A percentile compares a stretch with the other conserved stretches of the same genome.
phyloP scores from a whole-genome alignment of 2,329 filamentous ascomycete genomes.

The Coleophoma crateriformis region DNA sequence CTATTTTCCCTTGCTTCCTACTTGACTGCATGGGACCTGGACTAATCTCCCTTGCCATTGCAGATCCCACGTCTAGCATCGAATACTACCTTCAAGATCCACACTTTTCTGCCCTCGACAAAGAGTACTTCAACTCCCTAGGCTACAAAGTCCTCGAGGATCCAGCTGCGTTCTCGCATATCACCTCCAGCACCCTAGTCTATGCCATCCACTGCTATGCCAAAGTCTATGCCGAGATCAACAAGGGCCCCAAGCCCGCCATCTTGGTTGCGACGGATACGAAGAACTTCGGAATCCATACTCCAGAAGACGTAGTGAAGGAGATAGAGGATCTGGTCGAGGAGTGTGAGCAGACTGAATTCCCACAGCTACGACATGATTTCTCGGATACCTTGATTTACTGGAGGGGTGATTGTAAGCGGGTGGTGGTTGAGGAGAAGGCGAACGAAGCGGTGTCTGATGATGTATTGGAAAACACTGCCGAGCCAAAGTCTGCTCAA shows the following conservation, averaged over 20 bases:
- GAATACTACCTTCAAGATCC: conserved; percentile 22
- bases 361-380: conserved; percentile 24
- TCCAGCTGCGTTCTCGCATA: conserved; percentile 20
- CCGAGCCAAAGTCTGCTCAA: too few species aligned
- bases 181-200: conserved; percentile 20
- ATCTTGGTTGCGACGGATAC: conserved; percentile 24
- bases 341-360: conserved; percentile 18
- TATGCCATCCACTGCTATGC: conserved; percentile 29
- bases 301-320: conserved; percentile 3
- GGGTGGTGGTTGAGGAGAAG: background rate
- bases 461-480: background rate
- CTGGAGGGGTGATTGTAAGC: conserved; percentile 10
- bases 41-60: too few species aligned
- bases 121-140: conserved; percentile 19
- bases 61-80: too few species aligned
- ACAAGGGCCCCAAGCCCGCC: conserved; percentile 14
- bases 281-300: conserved; percentile 19
- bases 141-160: conserved; percentile 20
- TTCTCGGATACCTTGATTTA: conserved; percentile 27
- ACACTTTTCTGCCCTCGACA: conserved; percentile 23
- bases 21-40: too few species aligned
- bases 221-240: conserved; percentile 20
- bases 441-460: background rate
- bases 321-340: conserved; percentile 18
- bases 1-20: too few species aligned